phyloP scores from a whole-genome alignment of 2,329 filamentous ascomycete genomes.

The Sclerotinia spermophila region DNA sequence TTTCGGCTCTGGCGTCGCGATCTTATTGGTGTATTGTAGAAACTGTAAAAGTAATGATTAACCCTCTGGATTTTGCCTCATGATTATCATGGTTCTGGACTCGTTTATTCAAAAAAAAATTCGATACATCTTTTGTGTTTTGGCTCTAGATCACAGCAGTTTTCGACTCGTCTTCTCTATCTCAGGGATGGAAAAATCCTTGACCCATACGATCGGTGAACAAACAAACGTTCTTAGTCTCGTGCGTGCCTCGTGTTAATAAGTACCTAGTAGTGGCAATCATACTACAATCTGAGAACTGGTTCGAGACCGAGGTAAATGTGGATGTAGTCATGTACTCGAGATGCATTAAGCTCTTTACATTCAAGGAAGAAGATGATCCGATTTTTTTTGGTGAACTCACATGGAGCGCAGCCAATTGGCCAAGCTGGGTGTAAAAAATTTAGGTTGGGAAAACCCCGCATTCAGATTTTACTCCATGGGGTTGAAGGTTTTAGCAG shows the following conservation, averaged over 20 bases:
- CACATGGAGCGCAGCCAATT: background rate
- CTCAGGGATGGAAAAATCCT: background rate
- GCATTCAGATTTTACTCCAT: conserved; percentile 9
- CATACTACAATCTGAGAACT: background rate
- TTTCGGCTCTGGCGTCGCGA: background rate
- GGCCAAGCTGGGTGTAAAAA: background rate
- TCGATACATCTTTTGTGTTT: background rate
- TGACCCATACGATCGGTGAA: background rate
- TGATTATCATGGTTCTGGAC: background rate
- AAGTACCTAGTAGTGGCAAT: background rate
- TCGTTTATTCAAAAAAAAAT: background rate
- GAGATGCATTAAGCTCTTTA: conserved; percentile 6
- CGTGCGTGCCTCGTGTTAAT: background rate
- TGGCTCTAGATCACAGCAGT: background rate
- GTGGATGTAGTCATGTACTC: background rate
- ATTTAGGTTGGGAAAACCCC: background rate
- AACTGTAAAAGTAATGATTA: background rate
- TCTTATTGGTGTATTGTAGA: background rate
- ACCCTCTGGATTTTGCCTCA: background rate
- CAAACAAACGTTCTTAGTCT: background rate
- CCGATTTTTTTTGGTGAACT: background rate
- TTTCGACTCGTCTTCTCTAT: background rate
- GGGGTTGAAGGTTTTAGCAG: background rate
- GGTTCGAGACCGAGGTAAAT: background rate
- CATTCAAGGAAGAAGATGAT: conserved; percentile 14